These are phyloP conservation scores for Gossypium davidsonii DNA, from an alignment of 441 rosid genomes.

Conservation along the genomic window DNA sequence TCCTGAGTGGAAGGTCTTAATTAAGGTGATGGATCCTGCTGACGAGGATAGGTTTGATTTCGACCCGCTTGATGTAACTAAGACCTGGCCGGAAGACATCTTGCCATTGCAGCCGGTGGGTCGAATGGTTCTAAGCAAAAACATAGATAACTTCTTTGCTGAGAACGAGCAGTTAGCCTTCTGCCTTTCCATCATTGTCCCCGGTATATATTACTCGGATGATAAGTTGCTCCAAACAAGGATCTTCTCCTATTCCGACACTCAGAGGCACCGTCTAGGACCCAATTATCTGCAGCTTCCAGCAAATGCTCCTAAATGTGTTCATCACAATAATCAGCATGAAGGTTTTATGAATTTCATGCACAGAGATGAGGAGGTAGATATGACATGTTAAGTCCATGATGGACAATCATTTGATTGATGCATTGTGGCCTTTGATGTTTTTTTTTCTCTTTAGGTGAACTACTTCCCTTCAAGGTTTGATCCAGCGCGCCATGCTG, in stretches of 20 bases:
- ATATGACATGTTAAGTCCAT: not conserved
- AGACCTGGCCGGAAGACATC: conserved; percentile 90
- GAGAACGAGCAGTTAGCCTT: conserved; percentile 92
- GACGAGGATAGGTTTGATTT: conserved; percentile 76
- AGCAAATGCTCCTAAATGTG: conserved; percentile 83
- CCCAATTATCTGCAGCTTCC: conserved; percentile 91
- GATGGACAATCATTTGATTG: not conserved
- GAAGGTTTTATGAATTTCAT: conserved; percentile 89
- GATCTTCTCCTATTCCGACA: conserved; percentile 78
- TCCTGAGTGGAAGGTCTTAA: conserved; percentile 83
- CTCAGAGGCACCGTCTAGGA: conserved; percentile 95
- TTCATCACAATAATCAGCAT: conserved; percentile 92
- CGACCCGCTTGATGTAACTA: conserved; percentile 91
- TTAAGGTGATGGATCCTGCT: conserved; percentile 75
- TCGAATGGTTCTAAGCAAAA: conserved; percentile 86
- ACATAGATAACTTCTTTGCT: conserved; percentile 90
- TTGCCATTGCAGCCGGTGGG: conserved; percentile 89
- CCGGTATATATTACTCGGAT: conserved; percentile 73
- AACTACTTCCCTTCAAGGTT: conserved; percentile 88
- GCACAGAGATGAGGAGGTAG: conserved; percentile 92
- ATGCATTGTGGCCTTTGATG: not conserved
- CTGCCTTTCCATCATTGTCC: conserved; percentile 81
- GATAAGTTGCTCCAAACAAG: conserved; percentile 80
- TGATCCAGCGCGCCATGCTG: conserved; percentile 74
- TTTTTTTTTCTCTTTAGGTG: conserved; percentile 39